Conservation (phyloP, 2,329 filamentous ascomycete species). For the Geosmithia putterillii region DNA sequence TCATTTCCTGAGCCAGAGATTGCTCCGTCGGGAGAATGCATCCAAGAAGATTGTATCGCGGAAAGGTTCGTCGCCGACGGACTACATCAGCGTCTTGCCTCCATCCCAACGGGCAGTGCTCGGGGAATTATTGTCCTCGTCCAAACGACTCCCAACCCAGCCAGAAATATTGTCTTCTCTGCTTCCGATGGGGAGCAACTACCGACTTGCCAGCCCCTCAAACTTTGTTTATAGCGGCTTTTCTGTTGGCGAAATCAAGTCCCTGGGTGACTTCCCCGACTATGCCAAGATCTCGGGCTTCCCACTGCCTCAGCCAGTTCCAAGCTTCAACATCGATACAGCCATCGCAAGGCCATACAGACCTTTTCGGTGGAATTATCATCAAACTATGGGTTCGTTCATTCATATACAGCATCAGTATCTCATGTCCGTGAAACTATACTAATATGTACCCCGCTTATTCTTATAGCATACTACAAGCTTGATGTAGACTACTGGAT, state of each 20-base stretch:
- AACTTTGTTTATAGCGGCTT: conserved; percentile 57
- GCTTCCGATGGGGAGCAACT: conserved; percentile 20
- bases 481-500: conserved; percentile 79
- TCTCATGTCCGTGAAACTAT: too few species aligned
- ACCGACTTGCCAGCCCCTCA: conserved; percentile 13
- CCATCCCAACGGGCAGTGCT: conserved; percentile 11
- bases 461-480: conserved; percentile 53
- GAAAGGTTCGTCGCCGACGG: not conserved
- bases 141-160: conserved; percentile 1
- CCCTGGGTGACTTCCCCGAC: conserved; percentile 66
- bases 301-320: conserved; percentile 51
- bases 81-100: conserved; percentile 14
- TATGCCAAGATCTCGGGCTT: conserved; percentile 67
- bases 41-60: not conserved
- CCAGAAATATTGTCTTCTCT: conserved; percentile 9
- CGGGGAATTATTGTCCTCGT: not conserved
- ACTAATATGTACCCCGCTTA: too few species aligned
- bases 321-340: conserved; percentile 53
- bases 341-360: conserved; percentile 65
- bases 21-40: not conserved
- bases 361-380: conserved; percentile 73
- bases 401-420: too few species aligned
- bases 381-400: conserved; percentile 95
- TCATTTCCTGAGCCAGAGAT: not conserved
- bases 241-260: conserved; percentile 54